Percentiles rank a stretch among this genome's conserved stretches.
Conservation (phyloP, 2,329 filamentous ascomycete species). For the Claviceps paspali region DNA sequence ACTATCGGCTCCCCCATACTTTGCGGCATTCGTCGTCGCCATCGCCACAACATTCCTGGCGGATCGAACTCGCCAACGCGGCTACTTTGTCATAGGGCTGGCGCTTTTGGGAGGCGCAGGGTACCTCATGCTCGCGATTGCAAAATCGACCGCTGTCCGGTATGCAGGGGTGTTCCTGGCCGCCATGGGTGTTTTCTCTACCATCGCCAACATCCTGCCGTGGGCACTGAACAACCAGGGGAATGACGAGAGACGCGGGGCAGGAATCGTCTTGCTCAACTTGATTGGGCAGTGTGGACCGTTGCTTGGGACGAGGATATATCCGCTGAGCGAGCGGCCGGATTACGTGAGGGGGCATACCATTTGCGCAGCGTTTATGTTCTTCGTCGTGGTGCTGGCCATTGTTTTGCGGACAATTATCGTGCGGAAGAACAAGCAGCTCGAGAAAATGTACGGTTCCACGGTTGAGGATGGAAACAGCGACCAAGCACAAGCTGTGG, state of each 20-base stretch:
- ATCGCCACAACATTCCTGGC: slow-evolving; percentile 7
- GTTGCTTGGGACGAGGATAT: slow-evolving; percentile 5
- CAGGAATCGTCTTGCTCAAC: slow-evolving; percentile 5
- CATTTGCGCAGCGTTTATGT: slow-evolving; percentile 5
- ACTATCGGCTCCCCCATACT: slow-evolving; percentile 9
- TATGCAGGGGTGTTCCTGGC: slow-evolving; percentile 5
- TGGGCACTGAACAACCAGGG: slow-evolving; percentile 7
- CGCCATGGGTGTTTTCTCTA: slow-evolving; percentile 4
- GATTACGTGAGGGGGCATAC: slow-evolving; percentile 4
- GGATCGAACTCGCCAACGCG: slow-evolving; percentile 8
- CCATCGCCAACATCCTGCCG: slow-evolving; percentile 6
- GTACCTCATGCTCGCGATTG: slow-evolving; percentile 5
- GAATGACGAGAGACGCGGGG: slow-evolving; percentile 6
- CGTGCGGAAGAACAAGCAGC: slow-evolving; percentile 6
- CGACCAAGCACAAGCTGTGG: slow-evolving; percentile 1
- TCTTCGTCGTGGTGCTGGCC: slow-evolving; percentile 7
- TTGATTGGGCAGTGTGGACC: slow-evolving; percentile 6
- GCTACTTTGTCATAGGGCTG: slow-evolving; percentile 2
- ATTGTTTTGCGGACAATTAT: slow-evolving; percentile 2
- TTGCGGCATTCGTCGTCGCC: slow-evolving; percentile 8
- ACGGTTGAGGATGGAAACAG: neutral
- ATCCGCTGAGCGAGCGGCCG: slow-evolving; percentile 4
- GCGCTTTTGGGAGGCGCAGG: slow-evolving; percentile 5
- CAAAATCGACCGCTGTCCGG: neutral
- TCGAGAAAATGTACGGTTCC: slow-evolving; percentile 1